Evolutionary conservation across 495 filamentous ascomycete species (phyloP), one percentile per base, ranked within the genome.

Genomic region (Lophium mytilinum): DNA sequence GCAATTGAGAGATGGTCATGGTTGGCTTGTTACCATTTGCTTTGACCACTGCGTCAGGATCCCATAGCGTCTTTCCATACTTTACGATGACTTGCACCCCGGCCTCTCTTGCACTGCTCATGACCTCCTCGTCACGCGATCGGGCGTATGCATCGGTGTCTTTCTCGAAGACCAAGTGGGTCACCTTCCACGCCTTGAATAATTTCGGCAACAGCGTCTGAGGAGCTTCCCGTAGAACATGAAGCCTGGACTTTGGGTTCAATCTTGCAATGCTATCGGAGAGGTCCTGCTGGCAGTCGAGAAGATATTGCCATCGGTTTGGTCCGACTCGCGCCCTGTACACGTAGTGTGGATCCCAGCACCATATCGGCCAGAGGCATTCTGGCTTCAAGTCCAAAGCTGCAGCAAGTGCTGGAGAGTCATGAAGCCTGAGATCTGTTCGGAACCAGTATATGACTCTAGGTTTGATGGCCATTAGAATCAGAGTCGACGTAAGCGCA

Each of bases 371-470:
- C 67, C 82, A 88, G 8, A 87, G 73, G 11, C 72, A 73, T 39
- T 77, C 73, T 0, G 85, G 82, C 12, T 83, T 74, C 12, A 88
- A 69, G 52, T 80, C 77, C 9, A 87, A 71, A 3, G 85, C 83
- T 6, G 81, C 82, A 61, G 80, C 75, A 14, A 88, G 68, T 5
- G 84, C 83, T 9, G 84, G 83, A 4, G 83, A 86, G 64, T 88
- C 85, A 63, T 88, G 85, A 3, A 87, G 76, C 15, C 85, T 80
- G 9, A 88, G 73, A 66, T 88, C 85, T 10, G 85, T 87, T 52
- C 85, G 78, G 58, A 86, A 86, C 85, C 85, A 87, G 66, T 85
- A 87, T n/a, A 88, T 74, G 3, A 87, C 83, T 43, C 83, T 72
- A 36, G 78, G 73, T 53, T 52, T 53, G 5, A 30, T 2, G 24